These are phyloP conservation scores for Amorphotheca resinae DNA, from an alignment of 495 filamentous ascomycete genomes.

Conservation along the genomic window DNA sequence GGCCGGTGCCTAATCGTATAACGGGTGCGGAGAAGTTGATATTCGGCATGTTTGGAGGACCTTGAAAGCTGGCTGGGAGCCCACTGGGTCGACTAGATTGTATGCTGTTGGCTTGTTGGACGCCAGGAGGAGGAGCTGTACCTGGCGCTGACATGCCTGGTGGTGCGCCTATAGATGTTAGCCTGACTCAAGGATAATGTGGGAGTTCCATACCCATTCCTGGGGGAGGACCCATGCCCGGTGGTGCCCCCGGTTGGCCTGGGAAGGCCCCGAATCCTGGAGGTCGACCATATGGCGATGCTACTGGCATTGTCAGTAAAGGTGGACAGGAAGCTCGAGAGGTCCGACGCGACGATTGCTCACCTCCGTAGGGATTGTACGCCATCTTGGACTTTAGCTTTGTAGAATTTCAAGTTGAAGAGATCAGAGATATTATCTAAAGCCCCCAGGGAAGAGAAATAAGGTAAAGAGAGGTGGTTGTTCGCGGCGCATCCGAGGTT, in stretches of 20 bases:
- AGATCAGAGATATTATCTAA: too few relatives aligned
- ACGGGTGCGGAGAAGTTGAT: constrained; percentile 98
- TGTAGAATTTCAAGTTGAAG: too few relatives aligned
- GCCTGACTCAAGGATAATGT: constrained; percentile 9
- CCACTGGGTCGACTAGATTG: constrained; percentile 66
- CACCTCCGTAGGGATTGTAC: constrained; percentile 74
- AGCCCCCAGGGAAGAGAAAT: too few relatives aligned
- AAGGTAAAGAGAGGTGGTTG: too few relatives aligned
- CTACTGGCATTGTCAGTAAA: constrained; percentile 16
- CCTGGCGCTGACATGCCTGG: constrained; percentile 73
- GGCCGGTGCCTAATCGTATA: constrained; percentile 72
- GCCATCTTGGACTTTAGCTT: constrained; percentile 31
- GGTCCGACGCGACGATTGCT: constrained; percentile 19
- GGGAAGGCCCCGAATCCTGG: constrained; percentile 64
- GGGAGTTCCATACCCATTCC: constrained; percentile 60
- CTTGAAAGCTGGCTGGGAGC: constrained; percentile 76
- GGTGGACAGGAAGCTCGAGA: background rate
- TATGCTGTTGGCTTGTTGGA: constrained; percentile 56
- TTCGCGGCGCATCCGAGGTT: too few relatives aligned
- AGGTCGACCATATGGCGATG: constrained; percentile 53
- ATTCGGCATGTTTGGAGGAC: constrained; percentile 85
- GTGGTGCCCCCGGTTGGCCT: constrained; percentile 41
- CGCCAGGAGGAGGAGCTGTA: constrained; percentile 63
- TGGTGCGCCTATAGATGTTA: constrained; percentile 36
- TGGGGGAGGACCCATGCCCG: constrained; percentile 63